Conservation (phyloP, 1,139 yeast species). For the Scheffersomyces titani region DNA sequence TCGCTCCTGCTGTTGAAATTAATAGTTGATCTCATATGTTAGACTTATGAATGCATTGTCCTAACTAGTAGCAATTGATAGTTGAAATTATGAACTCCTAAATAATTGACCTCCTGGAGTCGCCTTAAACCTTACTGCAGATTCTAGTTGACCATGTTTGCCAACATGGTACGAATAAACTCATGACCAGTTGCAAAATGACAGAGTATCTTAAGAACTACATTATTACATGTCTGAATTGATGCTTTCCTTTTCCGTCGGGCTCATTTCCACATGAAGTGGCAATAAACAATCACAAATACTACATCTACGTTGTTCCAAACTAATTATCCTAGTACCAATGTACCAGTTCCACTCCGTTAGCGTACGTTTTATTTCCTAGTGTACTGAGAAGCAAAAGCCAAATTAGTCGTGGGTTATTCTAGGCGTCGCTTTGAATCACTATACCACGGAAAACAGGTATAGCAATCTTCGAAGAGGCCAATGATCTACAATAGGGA, state of each 20-base stretch:
- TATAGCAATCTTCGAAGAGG: slow-evolving; percentile 72
- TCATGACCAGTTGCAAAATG: not conserved
- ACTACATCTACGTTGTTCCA: slow-evolving; percentile 21
- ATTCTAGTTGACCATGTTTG: not conserved
- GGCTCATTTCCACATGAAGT: too few relatives aligned
- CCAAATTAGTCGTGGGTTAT: slow-evolving; percentile 29
- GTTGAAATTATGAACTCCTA: not conserved
- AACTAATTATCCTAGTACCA: slow-evolving; percentile 25
- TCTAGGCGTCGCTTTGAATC: slow-evolving; percentile 78
- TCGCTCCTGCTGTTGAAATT: too few relatives aligned
- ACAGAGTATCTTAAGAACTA: not conserved
- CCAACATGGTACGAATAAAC: not conserved
- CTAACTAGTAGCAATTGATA: not conserved
- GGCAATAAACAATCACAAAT: not conserved
- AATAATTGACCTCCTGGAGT: too few relatives aligned
- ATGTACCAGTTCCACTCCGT: slow-evolving; percentile 20
- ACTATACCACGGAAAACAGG: slow-evolving; percentile 53
- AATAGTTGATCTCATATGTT: not conserved
- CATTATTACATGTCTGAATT: not conserved
- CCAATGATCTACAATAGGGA: slow-evolving; percentile 22
- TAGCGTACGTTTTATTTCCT: slow-evolving; percentile 11
- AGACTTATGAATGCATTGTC: not conserved
- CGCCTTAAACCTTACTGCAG: too few relatives aligned
- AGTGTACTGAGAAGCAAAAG: slow-evolving; percentile 20
- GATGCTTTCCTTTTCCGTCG: not conserved